Conservation (phyloP, 768 basidiomycete species). For the Leccinum obscurum region DNA sequence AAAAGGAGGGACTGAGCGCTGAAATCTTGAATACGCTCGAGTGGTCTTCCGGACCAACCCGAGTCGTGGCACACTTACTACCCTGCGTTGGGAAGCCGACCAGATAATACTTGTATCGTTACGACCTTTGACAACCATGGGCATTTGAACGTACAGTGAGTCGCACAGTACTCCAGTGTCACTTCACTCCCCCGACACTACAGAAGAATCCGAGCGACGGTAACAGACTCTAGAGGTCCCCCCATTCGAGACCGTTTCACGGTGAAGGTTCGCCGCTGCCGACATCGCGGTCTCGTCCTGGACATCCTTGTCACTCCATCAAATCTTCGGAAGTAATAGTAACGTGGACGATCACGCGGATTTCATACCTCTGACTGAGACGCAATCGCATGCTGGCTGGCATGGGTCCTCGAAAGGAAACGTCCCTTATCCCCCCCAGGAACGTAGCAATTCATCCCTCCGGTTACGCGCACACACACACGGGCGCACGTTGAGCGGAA, state of each 20-base stretch:
- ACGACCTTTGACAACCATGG: background rate
- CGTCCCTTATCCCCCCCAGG: background rate
- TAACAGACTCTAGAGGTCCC: background rate
- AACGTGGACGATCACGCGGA: background rate
- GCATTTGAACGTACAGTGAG: background rate
- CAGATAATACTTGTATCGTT: background rate
- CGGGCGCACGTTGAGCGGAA: background rate
- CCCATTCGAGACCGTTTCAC: background rate
- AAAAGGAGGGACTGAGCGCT: background rate
- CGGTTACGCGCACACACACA: background rate
- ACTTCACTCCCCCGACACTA: background rate
- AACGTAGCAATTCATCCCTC: background rate
- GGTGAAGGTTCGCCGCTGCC: background rate
- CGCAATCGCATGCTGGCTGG: background rate
- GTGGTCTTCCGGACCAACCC: background rate
- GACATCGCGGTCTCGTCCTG: background rate
- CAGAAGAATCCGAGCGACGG: background rate
- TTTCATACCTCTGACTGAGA: conserved; percentile 11
- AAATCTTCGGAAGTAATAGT: background rate
- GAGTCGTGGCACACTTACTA: background rate
- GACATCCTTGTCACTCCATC: background rate
- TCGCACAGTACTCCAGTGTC: background rate
- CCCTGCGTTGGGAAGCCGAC: background rate
- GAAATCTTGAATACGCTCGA: background rate
- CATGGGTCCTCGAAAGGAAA: background rate